Percentiles rank a stretch among this genome's conserved stretches.
Evolutionary conservation across 768 basidiomycete genomes (phyloP).

Genomic region (Mycena capillaripes): DNA sequence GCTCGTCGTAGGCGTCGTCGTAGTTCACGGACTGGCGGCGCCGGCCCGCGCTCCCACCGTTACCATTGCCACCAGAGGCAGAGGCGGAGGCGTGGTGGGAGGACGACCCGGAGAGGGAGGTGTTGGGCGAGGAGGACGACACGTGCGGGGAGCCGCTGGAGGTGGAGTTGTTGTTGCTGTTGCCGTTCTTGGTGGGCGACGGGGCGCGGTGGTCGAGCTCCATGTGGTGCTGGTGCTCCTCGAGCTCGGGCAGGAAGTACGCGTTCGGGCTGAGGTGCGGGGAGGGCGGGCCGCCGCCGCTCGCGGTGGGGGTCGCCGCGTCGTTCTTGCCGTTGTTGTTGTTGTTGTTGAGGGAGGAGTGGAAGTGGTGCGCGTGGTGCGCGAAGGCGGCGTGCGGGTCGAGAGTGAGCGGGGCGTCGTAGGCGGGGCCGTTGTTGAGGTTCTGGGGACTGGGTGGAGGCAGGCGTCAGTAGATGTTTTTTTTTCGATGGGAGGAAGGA

Average conservation of each 20-base stretch:
- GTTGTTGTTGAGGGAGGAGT: conserved; percentile 32
- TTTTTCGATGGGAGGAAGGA: not conserved
- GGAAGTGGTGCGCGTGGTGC: not conserved
- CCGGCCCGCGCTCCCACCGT: too few species aligned
- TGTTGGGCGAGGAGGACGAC: not conserved
- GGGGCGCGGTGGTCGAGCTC: not conserved
- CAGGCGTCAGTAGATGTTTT: not conserved
- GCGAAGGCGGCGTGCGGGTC: conserved; percentile 32
- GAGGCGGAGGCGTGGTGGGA: not conserved
- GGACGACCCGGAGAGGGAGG: not conserved
- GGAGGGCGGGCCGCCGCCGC: not conserved
- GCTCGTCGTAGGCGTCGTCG: not conserved
- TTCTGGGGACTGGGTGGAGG: not conserved
- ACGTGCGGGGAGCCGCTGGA: not conserved
- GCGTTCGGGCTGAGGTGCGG: conserved; percentile 26
- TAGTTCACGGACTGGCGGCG: too few species aligned
- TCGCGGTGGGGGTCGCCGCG: not conserved
- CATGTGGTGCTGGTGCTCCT: not conserved
- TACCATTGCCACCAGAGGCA: not conserved
- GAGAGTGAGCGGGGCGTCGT: conserved; percentile 25
- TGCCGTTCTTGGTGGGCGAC: not conserved
- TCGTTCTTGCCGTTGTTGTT: not conserved
- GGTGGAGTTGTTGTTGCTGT: not conserved
- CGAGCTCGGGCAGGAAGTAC: conserved; percentile 30
- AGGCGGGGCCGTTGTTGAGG: not conserved